These are phyloP conservation scores for Margaritispora aquatica DNA, from an alignment of 495 filamentous ascomycete genomes.

Conservation along the genomic window DNA sequence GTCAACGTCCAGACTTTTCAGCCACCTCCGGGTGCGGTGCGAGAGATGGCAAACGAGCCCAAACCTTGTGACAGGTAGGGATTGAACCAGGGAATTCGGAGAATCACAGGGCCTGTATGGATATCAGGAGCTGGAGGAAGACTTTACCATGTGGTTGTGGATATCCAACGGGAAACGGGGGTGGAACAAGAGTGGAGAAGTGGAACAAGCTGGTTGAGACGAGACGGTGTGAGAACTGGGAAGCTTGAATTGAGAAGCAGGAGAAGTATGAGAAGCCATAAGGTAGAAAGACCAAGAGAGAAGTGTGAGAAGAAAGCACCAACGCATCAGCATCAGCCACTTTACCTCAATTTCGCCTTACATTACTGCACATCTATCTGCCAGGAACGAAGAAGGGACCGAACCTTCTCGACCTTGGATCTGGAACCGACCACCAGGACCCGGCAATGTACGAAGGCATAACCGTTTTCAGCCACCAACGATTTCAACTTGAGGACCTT, in stretches of 20 bases:
- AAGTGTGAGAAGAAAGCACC: no score
- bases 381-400: background rate
- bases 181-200: background rate
- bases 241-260: background rate
- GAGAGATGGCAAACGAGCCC: background rate
- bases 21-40: slow-evolving; percentile 7
- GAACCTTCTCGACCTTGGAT: no score
- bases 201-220: no score
- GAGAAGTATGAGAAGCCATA: background rate
- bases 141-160: background rate
- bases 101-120: background rate
- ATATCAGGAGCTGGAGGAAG: background rate
- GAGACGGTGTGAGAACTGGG: background rate
- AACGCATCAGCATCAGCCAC: no score
- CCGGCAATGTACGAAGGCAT: no score
- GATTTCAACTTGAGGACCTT: background rate
- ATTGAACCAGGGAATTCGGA: background rate
- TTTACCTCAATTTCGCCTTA: no score
- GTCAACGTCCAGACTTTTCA: slow-evolving; percentile 4
- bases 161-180: no score
- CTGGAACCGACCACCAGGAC: no score
- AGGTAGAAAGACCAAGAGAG: no score
- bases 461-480: background rate
- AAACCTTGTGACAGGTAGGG: background rate
- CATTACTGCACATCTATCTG: no score